A percentile compares a stretch with the other conserved stretches of the same genome.
Evolutionary conservation across 1,284 basidiomycete genomes (phyloP).

Genomic region (Moesziomyces sp.): DNA sequence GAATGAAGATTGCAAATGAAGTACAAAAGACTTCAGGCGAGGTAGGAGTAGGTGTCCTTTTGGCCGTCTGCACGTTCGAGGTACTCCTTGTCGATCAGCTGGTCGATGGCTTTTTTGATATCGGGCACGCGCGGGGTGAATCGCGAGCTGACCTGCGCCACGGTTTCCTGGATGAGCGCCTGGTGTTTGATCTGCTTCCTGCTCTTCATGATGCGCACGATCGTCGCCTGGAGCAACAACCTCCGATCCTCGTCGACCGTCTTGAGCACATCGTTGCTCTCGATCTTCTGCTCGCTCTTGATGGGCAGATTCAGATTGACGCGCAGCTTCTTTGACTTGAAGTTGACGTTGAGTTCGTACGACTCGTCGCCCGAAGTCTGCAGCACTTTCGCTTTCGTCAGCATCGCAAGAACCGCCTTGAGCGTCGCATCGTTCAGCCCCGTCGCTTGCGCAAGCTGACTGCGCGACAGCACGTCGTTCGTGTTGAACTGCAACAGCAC

Average conservation of each 20-base stretch:
- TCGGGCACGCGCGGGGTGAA: slow-evolving; percentile 91
- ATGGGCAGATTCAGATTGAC: slow-evolving; percentile 94
- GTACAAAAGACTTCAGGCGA: slow-evolving; percentile 24
- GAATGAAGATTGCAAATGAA: too few relatives aligned
- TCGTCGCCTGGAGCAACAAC: slow-evolving; percentile 95
- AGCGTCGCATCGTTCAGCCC: slow-evolving; percentile 85
- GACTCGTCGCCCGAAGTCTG: slow-evolving; percentile 74
- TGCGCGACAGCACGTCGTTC: slow-evolving; percentile 82
- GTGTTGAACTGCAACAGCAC: slow-evolving; percentile 92
- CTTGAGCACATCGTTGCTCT: slow-evolving; percentile 89
- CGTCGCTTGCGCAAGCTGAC: slow-evolving; percentile 85
- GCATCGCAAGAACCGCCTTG: slow-evolving; percentile 81
- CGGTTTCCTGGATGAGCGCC: slow-evolving; percentile 91
- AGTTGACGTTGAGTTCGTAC: slow-evolving; percentile 78
- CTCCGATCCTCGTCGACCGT: slow-evolving; percentile 97
- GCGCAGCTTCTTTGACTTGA: slow-evolving; percentile 88
- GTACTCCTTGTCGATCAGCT: slow-evolving; percentile 95
- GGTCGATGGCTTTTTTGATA: slow-evolving; percentile 91
- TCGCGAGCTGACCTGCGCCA: slow-evolving; percentile 86
- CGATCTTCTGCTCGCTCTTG: slow-evolving; percentile 92
- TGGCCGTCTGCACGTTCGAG: slow-evolving; percentile 86
- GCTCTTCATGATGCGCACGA: slow-evolving; percentile 98
- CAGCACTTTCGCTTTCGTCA: slow-evolving; percentile 91
- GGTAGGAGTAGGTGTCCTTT: slow-evolving; percentile 63
- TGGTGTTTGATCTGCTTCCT: slow-evolving; percentile 96